Base-by-base conservation (phyloP, 257 asterid genomes). In the Nicotiana benthamiana region DNA sequence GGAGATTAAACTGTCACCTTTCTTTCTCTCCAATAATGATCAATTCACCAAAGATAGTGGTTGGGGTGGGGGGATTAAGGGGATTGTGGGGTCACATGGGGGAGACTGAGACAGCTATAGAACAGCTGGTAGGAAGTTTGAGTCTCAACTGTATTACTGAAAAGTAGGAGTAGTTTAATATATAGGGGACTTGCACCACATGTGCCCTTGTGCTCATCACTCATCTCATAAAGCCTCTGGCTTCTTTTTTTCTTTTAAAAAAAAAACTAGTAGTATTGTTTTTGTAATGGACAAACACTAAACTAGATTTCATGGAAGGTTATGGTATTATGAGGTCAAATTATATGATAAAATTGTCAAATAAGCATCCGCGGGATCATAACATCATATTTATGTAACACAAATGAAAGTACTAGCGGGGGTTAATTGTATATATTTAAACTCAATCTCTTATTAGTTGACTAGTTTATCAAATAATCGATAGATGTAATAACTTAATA, bases 71-170 rank as follows among this genome's bases (percentile, higher is more conserved):
- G 67, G 30, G 12, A 46, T 6, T 72, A 72, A 51, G 75, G 54
- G 13, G 30, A 16, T 6, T 57, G 56, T 7, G 90, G 88, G 89
- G 92, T 93, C 93, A 91, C 97, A 92, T 90, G 97, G 92, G 88
- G 88, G 82, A 86, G 93, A 90, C 88, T 88, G 86, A 88, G 89
- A 92, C 97, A 93, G 94, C 98, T 90, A 88, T 86, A 85, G 16
- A 76, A 91, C 98, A 93, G 98, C 97, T 93, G 88, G 85, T 79
- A 59, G 83, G 87, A 87, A 82, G 80, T 89, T 86, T 88, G 88
- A 88, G 91, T 80, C 91, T 90, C 93, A 91, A 93, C 95, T 90
- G 91, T 90, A 87, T 90, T 77, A 90, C 90, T 80, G 85, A 82
- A 89, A 88, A 82, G 87, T 61, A 80, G 85, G 83, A 87, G 62